phyloP scores from a whole-genome alignment of 2,329 filamentous ascomycete genomes.

The Fusarium sp. region DNA sequence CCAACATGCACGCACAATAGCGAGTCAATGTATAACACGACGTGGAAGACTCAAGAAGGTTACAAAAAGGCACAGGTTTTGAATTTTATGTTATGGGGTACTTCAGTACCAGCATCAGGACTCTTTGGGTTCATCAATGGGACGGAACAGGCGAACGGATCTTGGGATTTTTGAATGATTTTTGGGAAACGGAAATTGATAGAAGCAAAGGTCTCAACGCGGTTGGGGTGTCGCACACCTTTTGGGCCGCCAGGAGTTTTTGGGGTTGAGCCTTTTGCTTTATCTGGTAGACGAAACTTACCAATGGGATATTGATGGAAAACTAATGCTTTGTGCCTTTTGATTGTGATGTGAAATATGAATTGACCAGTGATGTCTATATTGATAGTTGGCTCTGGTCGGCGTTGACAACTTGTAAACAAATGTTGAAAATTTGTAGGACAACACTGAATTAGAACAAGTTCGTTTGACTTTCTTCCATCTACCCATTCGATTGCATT shows the following conservation, averaged over 20 bases:
- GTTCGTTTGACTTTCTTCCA: neutral
- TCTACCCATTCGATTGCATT: too few relatives aligned
- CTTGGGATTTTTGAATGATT: constrained; percentile 3
- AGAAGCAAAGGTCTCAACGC: constrained; percentile 38
- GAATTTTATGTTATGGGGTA: neutral
- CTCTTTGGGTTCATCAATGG: neutral
- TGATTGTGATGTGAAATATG: neutral
- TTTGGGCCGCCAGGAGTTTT: constrained; percentile 30
- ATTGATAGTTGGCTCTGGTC: neutral
- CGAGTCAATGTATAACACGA: constrained; percentile 22
- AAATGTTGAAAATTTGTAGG: neutral
- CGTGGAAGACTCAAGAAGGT: constrained; percentile 1
- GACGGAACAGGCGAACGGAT: constrained; percentile 18
- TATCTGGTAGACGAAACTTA: constrained; percentile 18
- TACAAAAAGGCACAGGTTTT: constrained; percentile 15
- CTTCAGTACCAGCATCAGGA: neutral
- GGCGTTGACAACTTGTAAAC: neutral
- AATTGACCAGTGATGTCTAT: neutral
- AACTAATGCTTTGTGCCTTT: neutral
- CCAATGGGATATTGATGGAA: constrained; percentile 32
- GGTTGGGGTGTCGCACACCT: constrained; percentile 22
- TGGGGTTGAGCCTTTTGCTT: constrained; percentile 33
- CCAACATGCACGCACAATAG: constrained; percentile 22
- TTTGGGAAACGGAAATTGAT: constrained; percentile 15
- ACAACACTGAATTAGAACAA: neutral